Percentiles rank a stretch among this genome's conserved stretches.
phyloP scores from a whole-genome alignment of 2,329 filamentous ascomycete species.

The Aspergillus jensenii region DNA sequence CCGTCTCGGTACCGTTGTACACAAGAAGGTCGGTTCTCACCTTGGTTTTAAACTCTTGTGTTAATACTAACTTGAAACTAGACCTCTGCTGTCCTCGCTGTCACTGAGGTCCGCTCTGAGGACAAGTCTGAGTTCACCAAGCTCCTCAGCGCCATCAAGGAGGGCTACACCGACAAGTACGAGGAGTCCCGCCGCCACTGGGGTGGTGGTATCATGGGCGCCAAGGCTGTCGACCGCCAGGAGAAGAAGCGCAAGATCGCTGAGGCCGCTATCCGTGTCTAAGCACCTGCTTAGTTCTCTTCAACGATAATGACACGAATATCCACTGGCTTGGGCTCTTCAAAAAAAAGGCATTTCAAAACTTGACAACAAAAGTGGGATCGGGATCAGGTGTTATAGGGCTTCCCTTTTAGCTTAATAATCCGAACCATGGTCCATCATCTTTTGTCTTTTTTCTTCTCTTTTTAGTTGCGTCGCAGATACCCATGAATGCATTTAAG shows the following conservation, averaged over 20 bases:
- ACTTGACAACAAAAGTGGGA: conserved; percentile 9
- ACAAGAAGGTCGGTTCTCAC: conserved; percentile 82
- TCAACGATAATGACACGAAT: conserved; percentile 22
- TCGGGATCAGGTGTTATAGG: conserved; percentile 22
- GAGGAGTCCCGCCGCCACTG: conserved; percentile 90
- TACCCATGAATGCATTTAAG: conserved; percentile 43
- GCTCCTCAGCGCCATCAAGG: conserved; percentile 94
- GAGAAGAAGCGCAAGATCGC: conserved; percentile 93
- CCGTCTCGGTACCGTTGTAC: conserved; percentile 95
- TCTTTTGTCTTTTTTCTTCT: conserved; percentile 9
- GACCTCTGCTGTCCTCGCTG: conserved; percentile 92
- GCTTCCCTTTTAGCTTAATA: conserved; percentile 30
- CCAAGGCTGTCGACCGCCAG: conserved; percentile 77
- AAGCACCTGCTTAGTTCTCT: conserved; percentile 45
- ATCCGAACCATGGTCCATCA: conserved; percentile 22
- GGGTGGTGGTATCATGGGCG: conserved; percentile 99
- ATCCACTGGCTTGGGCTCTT: conserved; percentile 1
- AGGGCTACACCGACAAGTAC: conserved; percentile 94
- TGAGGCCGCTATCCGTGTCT: conserved; percentile 97
- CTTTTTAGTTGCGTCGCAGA: conserved; percentile 30
- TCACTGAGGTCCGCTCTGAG: conserved; percentile 96
- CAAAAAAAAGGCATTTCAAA: conserved; percentile 23
- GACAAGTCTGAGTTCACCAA: conserved; percentile 98
- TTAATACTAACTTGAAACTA: conserved; percentile 37
- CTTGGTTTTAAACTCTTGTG: not conserved